Percentiles rank a stretch among this genome's conserved stretches.
phyloP scores from a whole-genome alignment of 2,329 filamentous ascomycete genomes.

The Neofusicoccum cordaticola region DNA sequence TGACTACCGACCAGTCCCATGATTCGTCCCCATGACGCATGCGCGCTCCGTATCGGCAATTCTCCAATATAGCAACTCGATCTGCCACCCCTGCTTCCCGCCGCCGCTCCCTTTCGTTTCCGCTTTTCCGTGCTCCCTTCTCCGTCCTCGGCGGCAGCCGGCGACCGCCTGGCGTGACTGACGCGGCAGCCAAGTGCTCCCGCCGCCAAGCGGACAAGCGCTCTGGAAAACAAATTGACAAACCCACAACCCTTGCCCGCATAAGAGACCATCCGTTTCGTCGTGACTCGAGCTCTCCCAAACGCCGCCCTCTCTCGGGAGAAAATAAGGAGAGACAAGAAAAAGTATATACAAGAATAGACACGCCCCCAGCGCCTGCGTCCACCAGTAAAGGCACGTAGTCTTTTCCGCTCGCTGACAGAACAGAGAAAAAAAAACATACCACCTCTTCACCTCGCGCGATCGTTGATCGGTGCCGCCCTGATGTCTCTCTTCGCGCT shows the following conservation, averaged over 20 bases:
- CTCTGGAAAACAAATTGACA: neutral
- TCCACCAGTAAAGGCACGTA: neutral
- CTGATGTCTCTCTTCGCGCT: neutral
- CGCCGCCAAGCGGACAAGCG: neutral
- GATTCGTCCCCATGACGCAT: neutral
- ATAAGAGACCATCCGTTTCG: neutral
- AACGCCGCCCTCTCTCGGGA: neutral
- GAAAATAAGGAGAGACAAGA: neutral
- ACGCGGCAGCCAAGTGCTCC: too few relatives aligned
- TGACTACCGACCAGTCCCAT: neutral
- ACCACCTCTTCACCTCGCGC: neutral
- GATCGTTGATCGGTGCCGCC: neutral
- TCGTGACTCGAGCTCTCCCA: neutral
- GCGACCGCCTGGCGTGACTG: too few relatives aligned
- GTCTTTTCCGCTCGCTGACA: neutral
- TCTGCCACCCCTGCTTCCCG: neutral
- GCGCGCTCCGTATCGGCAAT: neutral
- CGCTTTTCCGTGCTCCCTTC: too few relatives aligned
- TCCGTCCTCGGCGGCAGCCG: too few relatives aligned
- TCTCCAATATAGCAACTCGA: slow-evolving; percentile 4
- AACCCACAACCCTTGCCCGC: neutral
- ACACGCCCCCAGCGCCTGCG: neutral
- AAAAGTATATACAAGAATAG: neutral
- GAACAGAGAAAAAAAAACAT: neutral
- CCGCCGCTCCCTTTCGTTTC: neutral